Evolutionary conservation across 352 stramenopile species (phyloP), one percentile per base, ranked within the genome.

Genomic region (Thalassiosira exigua): DNA sequence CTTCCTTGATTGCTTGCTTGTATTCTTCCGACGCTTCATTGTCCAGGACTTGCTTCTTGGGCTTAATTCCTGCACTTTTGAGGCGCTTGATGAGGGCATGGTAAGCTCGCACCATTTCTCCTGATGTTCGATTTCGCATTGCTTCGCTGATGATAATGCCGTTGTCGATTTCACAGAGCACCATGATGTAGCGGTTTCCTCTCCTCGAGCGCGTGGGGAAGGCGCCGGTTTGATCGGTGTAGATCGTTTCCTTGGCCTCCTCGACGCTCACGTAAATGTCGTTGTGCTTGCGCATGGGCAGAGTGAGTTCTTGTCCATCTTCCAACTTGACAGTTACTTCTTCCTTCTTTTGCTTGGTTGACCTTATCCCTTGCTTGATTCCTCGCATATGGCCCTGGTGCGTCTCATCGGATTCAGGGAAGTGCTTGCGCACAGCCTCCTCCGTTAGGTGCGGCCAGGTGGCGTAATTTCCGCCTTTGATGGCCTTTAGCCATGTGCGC

Each of bases 141-240:
- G 76, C 69, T 26, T 59, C 44, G 19, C 24, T 32, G 11, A 62
- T 41, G 50, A 88, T 84, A 39, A 36, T 24, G 59, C 82, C 85
- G 12, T 27, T 69, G 53, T 88, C 76, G 26, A 75, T 61, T 24
- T 82, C 74, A 33, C 74, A 83, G 2, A n/a, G 87, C 44, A 88
- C 57, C 32, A 87, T 67, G 3, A 89, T 69, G n/a, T 91, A 85
- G 21, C 79, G 48, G 42, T 86, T 78, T 2, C 69, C 64, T 29
- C 21, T 33, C 19, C 11, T 46, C 7, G 75, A 89, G 22, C 19
- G 36, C 9, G 44, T 48, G 3, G 69, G 75, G 41, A 87, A 85
- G 22, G 12, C 12, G 9, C 79, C 75, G 3, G 82, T 83, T 75
- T 81, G 78, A 51, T 89, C 79, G n/a, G 57, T 73, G 54, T 83